Conservation (phyloP, 2,329 filamentous ascomycete species). For the Pestalotiopsis sp. region DNA sequence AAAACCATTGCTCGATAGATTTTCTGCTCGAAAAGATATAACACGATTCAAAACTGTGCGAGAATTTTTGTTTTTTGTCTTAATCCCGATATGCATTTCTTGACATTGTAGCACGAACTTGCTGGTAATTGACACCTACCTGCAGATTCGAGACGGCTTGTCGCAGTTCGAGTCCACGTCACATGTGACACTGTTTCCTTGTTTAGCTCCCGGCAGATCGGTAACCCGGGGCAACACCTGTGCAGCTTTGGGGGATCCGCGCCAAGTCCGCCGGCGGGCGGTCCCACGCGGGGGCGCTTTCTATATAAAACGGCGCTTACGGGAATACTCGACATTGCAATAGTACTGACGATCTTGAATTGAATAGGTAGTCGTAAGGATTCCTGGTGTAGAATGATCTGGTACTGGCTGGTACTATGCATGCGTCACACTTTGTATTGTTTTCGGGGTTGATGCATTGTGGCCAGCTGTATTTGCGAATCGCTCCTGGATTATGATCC, state of each 20-base stretch:
- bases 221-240: slow-evolving; percentile 14
- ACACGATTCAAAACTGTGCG: too few species aligned
- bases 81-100: background rate
- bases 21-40: background rate
- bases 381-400: too few species aligned
- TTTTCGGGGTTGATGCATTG: too few species aligned
- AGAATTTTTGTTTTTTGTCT: background rate
- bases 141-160: background rate
- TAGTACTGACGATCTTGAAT: too few species aligned
- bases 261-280: background rate
- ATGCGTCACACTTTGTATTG: too few species aligned
- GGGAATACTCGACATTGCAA: too few species aligned
- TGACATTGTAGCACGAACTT: background rate
- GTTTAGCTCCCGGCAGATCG: slow-evolving; percentile 8
- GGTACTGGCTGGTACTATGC: too few species aligned
- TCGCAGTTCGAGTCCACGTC: background rate
- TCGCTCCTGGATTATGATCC: too few species aligned
- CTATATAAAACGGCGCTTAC: too few species aligned
- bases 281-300: background rate
- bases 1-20: slow-evolving; percentile 43
- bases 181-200: slow-evolving; percentile 10
- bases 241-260: background rate
- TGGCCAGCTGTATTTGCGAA: too few species aligned
- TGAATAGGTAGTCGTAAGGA: too few species aligned
- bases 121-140: background rate